Percentiles rank a stretch among this genome's conserved stretches.
Evolutionary conservation across 2,329 filamentous ascomycete genomes (phyloP).

Genomic region (Tolypocladium inflatum): DNA sequence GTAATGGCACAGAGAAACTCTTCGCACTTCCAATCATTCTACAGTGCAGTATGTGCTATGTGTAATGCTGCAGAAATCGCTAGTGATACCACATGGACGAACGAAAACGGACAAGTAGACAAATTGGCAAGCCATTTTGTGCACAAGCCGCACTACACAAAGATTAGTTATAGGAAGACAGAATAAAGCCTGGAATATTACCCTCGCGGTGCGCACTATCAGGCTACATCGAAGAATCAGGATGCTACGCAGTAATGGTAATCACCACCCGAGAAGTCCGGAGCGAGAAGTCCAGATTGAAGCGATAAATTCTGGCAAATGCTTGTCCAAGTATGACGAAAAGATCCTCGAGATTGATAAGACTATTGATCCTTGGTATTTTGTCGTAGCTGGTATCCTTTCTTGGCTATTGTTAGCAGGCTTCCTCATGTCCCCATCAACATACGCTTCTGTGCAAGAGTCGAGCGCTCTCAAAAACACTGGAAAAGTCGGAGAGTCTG

Average conservation of each 20-base stretch:
- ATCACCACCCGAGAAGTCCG: background rate
- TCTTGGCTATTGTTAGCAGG: background rate
- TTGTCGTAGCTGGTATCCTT: background rate
- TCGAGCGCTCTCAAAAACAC: background rate
- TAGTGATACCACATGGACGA: too few relatives aligned
- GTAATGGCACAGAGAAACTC: too few relatives aligned
- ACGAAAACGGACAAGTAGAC: too few relatives aligned
- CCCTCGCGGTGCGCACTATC: too few relatives aligned
- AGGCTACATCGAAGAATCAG: too few relatives aligned
- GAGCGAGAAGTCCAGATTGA: background rate
- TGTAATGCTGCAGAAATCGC: too few relatives aligned
- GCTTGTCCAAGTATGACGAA: constrained; percentile 1
- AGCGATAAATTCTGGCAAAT: background rate
- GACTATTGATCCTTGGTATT: background rate
- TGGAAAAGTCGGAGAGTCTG: background rate
- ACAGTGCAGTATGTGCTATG: too few relatives aligned
- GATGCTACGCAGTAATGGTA: background rate
- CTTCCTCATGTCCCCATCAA: constrained; percentile 1
- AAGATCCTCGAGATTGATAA: constrained; percentile 1
- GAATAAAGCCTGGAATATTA: too few relatives aligned
- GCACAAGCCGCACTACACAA: too few relatives aligned
- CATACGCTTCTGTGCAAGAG: constrained; percentile 1
- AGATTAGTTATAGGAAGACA: too few relatives aligned
- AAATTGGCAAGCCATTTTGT: too few relatives aligned
- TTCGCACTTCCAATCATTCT: too few relatives aligned